Base-by-base conservation (phyloP, 176 grass and related monocot species). In the Rhynchospora pubera region DNA sequence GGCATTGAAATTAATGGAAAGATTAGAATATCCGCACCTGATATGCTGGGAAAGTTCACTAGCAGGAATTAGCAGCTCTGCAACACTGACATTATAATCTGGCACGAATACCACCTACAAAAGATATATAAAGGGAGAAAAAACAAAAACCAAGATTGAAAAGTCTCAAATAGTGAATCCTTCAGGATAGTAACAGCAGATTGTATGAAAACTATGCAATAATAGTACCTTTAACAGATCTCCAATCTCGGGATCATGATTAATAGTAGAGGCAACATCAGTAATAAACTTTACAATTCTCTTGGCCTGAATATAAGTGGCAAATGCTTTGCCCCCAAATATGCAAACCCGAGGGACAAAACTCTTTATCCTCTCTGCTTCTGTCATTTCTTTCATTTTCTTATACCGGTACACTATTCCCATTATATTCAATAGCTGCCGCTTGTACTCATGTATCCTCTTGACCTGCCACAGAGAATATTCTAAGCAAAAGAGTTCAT, bases 1-100 rank as follows among this genome's bases (percentile, higher is more conserved):
- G 48, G 22, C 6, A 55, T 77, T 77, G 44, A 32, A 5, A 55
- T 30, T 9, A 77, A 28, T 77, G 23, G 4, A 34, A 34, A 77
- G 13, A 32, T 24, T 32, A 56, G 22, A 55, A 77, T 0, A 16
- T 30, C 30, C 28, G 14, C 55, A 95, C 96, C 96, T 95, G 89
- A 95, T 99, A 90, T 99, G 96, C 57, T 99, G 93, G 57, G 96
- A 99, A 86, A 99, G 89, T 90, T 99, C 96, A 86, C 93, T 99
- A 69, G 89, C 92, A 68, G 96, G 96, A 87, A 99, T 99, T 18
- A 99, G 91, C 12, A 67, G 56, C 83, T 99, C 96, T 16, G 93
- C 96, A 83, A 93, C 86, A 90, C 96, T 95, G 65, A 99, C 96
- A 91, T 99, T 99, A 88, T 99, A 99, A 85, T 99, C 91, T 32